A percentile compares a stretch with the other conserved stretches of the same genome.
These are phyloP conservation scores for Dactylorhiza incarnata DNA, from an alignment of 106 monocot genomes.

Conservation along the genomic window DNA sequence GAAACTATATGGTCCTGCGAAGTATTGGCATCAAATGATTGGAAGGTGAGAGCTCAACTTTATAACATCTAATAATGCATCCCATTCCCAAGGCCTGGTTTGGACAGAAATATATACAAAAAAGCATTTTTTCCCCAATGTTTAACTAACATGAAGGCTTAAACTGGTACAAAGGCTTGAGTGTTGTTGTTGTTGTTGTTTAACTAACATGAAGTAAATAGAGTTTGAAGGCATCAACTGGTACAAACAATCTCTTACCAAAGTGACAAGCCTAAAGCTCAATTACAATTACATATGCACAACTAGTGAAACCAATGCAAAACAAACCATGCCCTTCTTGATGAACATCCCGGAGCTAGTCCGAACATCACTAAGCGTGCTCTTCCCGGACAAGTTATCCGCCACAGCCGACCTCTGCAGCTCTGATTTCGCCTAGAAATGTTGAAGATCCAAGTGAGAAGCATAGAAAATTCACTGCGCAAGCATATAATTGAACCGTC, in stretches of 20 bases:
- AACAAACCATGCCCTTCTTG: constrained; percentile 67
- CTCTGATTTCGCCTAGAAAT: constrained; percentile 65
- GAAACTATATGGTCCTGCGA: constrained; percentile 58
- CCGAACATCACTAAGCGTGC: constrained; percentile 66
- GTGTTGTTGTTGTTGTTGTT: too few relatives aligned
- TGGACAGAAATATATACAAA: too few relatives aligned
- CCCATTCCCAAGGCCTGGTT: not conserved
- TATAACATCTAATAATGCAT: not conserved
- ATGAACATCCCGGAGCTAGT: constrained; percentile 97
- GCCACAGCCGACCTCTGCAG: constrained; percentile 84
- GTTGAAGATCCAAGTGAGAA: not conserved
- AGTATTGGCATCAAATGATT: not conserved
- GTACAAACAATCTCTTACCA: not conserved
- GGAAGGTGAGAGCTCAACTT: not conserved
- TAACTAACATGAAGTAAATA: not conserved
- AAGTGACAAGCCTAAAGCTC: not conserved
- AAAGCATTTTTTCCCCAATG: too few relatives aligned
- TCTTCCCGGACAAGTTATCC: constrained; percentile 75
- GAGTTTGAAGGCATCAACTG: constrained; percentile 2
- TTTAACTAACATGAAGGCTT: too few relatives aligned
- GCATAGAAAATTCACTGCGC: not conserved
- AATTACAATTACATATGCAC: too few relatives aligned
- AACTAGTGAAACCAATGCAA: not conserved
- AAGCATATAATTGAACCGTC: not conserved
- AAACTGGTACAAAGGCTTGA: too few relatives aligned